A percentile compares a stretch with the other conserved stretches of the same genome.
Evolutionary conservation across 2,329 filamentous ascomycete species (phyloP).

Genomic region (Leptoxyphium fumago): DNA sequence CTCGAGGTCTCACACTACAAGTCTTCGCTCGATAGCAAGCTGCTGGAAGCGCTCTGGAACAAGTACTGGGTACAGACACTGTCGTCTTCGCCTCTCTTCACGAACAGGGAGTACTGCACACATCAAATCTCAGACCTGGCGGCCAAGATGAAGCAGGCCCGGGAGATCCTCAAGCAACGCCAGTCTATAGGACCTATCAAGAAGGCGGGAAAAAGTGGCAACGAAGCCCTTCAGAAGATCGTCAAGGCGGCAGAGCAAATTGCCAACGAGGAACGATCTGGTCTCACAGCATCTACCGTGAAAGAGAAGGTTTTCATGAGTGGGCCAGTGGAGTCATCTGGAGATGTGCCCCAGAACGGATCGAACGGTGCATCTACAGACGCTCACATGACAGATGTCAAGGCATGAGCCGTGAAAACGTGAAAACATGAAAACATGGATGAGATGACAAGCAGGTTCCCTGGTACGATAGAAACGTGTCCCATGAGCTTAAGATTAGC

Average conservation of each 20-base stretch:
- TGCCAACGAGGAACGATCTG: conserved; percentile 47
- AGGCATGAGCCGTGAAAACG: conserved; percentile 1
- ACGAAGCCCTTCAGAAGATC: conserved; percentile 42
- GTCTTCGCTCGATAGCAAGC: conserved; percentile 71
- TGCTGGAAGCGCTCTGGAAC: conserved; percentile 88
- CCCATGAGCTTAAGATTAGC: no score
- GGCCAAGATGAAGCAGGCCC: conserved; percentile 51
- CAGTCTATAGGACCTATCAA: conserved; percentile 13
- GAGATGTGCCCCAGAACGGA: conserved; percentile 4
- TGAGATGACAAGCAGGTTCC: no score
- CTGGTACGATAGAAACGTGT: no score
- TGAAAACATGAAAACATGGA: no score
- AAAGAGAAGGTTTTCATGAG: conserved; percentile 47
- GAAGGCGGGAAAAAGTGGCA: conserved; percentile 14
- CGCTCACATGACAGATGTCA: conserved; percentile 17
- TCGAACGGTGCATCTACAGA: conserved; percentile 10
- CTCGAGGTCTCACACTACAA: conserved; percentile 91
- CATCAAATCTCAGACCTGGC: conserved; percentile 85
- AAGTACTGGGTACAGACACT: conserved; percentile 98
- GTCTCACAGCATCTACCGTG: conserved; percentile 45
- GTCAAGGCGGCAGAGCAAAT: conserved; percentile 47
- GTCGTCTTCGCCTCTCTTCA: conserved; percentile 76
- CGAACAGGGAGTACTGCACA: conserved; percentile 82
- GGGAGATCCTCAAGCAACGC: conserved; percentile 19
- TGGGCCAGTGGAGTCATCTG: conserved; percentile 3